These are phyloP conservation scores for Helichrysum umbraculigerum DNA, from an alignment of 129 eudicot species.

Conservation along the genomic window DNA sequence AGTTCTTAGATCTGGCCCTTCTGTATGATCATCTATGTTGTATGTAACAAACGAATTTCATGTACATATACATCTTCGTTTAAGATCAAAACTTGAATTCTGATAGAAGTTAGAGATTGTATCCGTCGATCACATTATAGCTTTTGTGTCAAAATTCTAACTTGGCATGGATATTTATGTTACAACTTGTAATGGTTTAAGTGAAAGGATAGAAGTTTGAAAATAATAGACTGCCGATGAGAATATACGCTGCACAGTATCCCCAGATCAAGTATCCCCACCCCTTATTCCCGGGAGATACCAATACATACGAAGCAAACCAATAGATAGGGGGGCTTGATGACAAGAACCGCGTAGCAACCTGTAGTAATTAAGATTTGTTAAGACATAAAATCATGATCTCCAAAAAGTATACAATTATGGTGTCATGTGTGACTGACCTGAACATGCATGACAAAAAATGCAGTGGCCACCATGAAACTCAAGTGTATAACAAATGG, in stretches of 20 bases:
- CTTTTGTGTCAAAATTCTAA: slow-evolving; percentile 3
- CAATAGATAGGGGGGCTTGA: slow-evolving; percentile 86
- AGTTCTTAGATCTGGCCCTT: slow-evolving; percentile 85
- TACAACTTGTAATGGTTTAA: slow-evolving; percentile 30
- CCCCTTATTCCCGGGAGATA: slow-evolving; percentile 40
- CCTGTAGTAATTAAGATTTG: slow-evolving; percentile 44
- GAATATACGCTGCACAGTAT: slow-evolving; percentile 72
- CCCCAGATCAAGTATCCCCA: slow-evolving; percentile 77
- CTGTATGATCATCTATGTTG: slow-evolving; percentile 46
- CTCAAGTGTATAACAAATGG: slow-evolving; percentile 77
- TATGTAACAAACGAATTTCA: slow-evolving; percentile 17
- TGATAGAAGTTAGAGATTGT: not conserved
- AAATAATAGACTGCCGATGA: slow-evolving; percentile 86
- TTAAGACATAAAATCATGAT: not conserved
- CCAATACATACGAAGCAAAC: slow-evolving; percentile 68
- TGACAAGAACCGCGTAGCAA: slow-evolving; percentile 86
- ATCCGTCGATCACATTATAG: not conserved
- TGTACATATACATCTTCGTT: slow-evolving; percentile 36
- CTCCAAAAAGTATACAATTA: not conserved
- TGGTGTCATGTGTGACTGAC: slow-evolving; percentile 32
- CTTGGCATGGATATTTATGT: not conserved
- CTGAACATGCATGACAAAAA: slow-evolving; percentile 98
- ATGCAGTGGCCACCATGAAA: slow-evolving; percentile 84
- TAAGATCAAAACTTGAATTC: slow-evolving; percentile 20
- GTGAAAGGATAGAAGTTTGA: slow-evolving; percentile 96